A percentile compares a stretch with the other conserved stretches of the same genome.
phyloP scores from a whole-genome alignment of 2,329 filamentous ascomycete genomes.

The Basipetospora chlamydospora region DNA sequence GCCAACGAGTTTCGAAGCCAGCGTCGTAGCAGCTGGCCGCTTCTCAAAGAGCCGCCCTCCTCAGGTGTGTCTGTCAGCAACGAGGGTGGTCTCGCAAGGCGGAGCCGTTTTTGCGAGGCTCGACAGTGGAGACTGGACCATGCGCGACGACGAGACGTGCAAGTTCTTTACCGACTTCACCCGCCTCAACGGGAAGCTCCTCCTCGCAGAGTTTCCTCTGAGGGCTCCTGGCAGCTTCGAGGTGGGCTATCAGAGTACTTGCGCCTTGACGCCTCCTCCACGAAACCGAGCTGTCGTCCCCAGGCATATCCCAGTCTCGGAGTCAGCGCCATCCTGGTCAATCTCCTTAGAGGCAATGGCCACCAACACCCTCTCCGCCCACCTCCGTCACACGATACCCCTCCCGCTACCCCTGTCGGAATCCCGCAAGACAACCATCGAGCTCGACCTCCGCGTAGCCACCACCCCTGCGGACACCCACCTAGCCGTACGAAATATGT shows the following conservation, averaged over 20 bases:
- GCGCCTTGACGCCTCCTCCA: too few species aligned
- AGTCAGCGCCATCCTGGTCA: constrained; percentile 20
- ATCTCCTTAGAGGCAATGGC: constrained; percentile 18
- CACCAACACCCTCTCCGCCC: constrained; percentile 17
- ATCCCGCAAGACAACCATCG: constrained; percentile 19
- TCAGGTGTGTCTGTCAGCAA: not conserved
- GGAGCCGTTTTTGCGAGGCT: constrained; percentile 23
- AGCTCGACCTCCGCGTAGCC: constrained; percentile 27
- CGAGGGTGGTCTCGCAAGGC: constrained; percentile 10
- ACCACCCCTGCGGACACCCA: constrained; percentile 21
- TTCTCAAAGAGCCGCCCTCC: constrained; percentile 7
- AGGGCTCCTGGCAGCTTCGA: constrained; percentile 23
- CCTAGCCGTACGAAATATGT: constrained; percentile 28
- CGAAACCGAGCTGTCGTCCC: too few species aligned
- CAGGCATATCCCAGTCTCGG: constrained; percentile 15
- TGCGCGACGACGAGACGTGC: constrained; percentile 15
- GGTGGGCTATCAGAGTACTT: constrained; percentile 22
- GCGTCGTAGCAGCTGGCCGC: constrained; percentile 13
- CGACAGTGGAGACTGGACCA: constrained; percentile 27
- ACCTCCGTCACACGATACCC: constrained; percentile 22
- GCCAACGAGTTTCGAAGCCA: constrained; percentile 23
- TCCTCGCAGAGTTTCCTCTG: constrained; percentile 15
- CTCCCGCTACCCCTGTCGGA: too few species aligned
- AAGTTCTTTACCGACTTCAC: constrained; percentile 19
- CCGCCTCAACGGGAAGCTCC: constrained; percentile 15